A percentile compares a stretch with the other conserved stretches of the same genome.
These are phyloP conservation scores for Priceomyces melissophilus DNA, from an alignment of 805 yeast genomes.

Conservation along the genomic window DNA sequence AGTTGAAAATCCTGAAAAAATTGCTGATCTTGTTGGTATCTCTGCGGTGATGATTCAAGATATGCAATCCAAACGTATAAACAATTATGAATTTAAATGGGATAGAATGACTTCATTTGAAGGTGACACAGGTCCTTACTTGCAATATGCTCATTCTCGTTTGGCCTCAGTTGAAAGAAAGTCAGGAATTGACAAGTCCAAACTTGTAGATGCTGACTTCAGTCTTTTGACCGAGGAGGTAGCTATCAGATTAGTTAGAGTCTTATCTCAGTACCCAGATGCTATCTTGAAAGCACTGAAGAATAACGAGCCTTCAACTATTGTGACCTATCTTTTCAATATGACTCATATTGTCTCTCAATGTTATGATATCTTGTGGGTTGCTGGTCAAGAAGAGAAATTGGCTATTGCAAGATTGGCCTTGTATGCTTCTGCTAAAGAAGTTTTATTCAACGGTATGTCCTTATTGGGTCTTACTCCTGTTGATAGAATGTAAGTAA, in stretches of 20 bases:
- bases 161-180: constrained; percentile 92
- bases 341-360: constrained; percentile 91
- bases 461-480: constrained; percentile 88
- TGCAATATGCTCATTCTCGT: constrained; percentile 98
- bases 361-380: constrained; percentile 96
- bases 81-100: constrained; percentile 97
- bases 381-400: constrained; percentile 87
- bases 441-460: constrained; percentile 88
- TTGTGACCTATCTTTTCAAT: constrained; percentile 90
- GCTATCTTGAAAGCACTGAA: constrained; percentile 75
- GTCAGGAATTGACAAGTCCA: constrained; percentile 45
- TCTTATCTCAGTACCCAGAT: constrained; percentile 89
- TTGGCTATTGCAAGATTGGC: constrained; percentile 90
- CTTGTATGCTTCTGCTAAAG: constrained; percentile 83
- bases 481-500: constrained; percentile 88
- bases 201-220: constrained; percentile 50
- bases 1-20: constrained; percentile 88
- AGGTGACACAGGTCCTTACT: constrained; percentile 99
- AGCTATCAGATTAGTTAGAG: constrained; percentile 69
- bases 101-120: constrained; percentile 96
- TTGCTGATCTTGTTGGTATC: constrained; percentile 94
- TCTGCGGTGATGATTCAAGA: constrained; percentile 99
- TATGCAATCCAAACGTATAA: constrained; percentile 95
- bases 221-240: constrained; percentile 65
- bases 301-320: constrained; percentile 87